These are phyloP conservation scores for Mimosa pudica DNA, from an alignment of 306 rosid species.

Conservation along the genomic window DNA sequence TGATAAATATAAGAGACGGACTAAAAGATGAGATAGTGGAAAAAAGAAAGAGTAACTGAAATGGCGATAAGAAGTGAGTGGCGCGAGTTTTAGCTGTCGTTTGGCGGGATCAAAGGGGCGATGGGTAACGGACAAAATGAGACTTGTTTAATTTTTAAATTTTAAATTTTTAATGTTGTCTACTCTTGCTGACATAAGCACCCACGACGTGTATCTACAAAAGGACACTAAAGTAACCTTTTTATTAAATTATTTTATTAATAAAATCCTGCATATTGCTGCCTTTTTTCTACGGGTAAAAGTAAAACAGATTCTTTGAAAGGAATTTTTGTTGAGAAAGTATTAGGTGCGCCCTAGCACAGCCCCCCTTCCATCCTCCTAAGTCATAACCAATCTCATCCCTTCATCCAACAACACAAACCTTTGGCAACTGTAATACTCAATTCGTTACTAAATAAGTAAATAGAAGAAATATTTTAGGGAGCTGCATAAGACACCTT, in stretches of 20 bases:
- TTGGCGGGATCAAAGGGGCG: neutral
- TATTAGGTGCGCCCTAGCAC: neutral
- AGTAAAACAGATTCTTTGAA: neutral
- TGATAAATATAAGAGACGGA: no score
- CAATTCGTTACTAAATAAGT: no score
- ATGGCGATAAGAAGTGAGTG: neutral
- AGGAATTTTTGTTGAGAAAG: neutral
- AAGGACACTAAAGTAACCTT: no score
- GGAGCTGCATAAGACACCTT: no score
- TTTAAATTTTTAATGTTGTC: no score
- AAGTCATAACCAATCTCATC: neutral
- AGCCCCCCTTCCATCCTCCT: neutral
- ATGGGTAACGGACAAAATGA: neutral
- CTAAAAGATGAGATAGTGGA: neutral
- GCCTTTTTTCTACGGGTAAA: neutral
- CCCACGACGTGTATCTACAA: neutral
- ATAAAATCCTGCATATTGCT: neutral
- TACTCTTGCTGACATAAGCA: neutral
- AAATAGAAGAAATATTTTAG: no score
- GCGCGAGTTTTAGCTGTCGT: neutral
- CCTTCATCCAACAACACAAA: neutral
- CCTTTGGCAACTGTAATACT: no score
- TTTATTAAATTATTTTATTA: no score
- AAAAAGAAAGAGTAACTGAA: neutral
- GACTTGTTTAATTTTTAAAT: neutral